Evolutionary conservation across 2,329 filamentous ascomycete genomes (phyloP).

Genomic region (Hyphodiscus sp.): DNA sequence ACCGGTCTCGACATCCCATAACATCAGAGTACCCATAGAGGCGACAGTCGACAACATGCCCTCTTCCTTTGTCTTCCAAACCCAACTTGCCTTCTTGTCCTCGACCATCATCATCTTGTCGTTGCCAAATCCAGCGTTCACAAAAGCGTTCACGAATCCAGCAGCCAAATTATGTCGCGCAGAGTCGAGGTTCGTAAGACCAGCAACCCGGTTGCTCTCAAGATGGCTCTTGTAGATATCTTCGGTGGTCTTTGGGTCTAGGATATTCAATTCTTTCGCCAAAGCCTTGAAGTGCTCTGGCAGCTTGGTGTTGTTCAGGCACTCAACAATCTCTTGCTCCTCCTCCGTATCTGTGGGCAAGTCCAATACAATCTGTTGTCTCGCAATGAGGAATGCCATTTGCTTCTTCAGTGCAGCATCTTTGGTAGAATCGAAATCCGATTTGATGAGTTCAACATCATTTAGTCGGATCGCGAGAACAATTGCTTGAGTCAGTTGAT

Average conservation of each 20-base stretch:
- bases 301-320: slow-evolving; percentile 79
- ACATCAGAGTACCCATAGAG: slow-evolving; percentile 81
- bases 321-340: slow-evolving; percentile 70
- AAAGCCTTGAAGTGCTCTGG: slow-evolving; percentile 90
- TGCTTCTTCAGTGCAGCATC: slow-evolving; percentile 86
- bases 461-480: slow-evolving; percentile 91
- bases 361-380: slow-evolving; percentile 82
- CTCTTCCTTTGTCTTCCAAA: slow-evolving; percentile 98
- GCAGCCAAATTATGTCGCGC: slow-evolving; percentile 93
- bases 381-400: slow-evolving; percentile 84
- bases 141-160: slow-evolving; percentile 93
- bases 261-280: slow-evolving; percentile 91
- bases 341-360: slow-evolving; percentile 57
- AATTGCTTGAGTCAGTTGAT: slow-evolving; percentile 89
- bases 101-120: slow-evolving; percentile 98
- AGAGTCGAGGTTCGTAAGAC: slow-evolving; percentile 91
- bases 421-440: slow-evolving; percentile 71
- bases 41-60: slow-evolving; percentile 96
- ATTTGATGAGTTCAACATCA: slow-evolving; percentile 73
- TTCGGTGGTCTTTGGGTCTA: slow-evolving; percentile 94
- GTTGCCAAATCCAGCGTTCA: slow-evolving; percentile 89
- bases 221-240: slow-evolving; percentile 99
- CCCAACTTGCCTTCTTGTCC: slow-evolving; percentile 85
- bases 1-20: slow-evolving; percentile 91
- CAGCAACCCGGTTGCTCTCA: slow-evolving; percentile 87